Base-by-base conservation (phyloP, 176 grass and related monocot species). In the Carex scoparia region DNA sequence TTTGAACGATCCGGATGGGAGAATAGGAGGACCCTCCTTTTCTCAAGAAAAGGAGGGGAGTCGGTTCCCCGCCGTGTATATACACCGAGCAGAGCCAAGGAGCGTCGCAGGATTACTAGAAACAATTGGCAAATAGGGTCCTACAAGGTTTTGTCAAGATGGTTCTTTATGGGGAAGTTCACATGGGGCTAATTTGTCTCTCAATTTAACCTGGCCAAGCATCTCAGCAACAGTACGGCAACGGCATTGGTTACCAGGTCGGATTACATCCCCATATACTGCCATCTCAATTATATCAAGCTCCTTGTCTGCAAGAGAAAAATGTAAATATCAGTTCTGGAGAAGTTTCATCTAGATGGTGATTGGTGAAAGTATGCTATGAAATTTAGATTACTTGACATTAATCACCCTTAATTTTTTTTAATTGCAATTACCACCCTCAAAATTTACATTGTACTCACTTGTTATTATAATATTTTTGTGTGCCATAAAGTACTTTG, bases 261-360 rank as follows among this genome's bases (percentile, higher is more conserved):
- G 95, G 86, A 93, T 83, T 62, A 97, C 86, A 75, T 97, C 91
- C 28, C 95, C 95, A 10, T 94, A 98, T 60, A 91, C 88, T 9
- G 95, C 95, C 95, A 93, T 98, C 86, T 98, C 95, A 69, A 98
- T 94, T 81, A 94, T 69, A 86, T 98, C 95, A 60, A 98, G 92
- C 77, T 94, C 95, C 82, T 90, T 93, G 51, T 94, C 95, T 97
- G 84, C 14, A 61, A 42, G 15, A 81, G 37, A 63, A 65, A 65
- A 65, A 55, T 56, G 49, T 56, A 56, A n/a, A 77, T 55, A 32
- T 23, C 10, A 77, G 49, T 55, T 77, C 33, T 77, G 42, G 10
- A 76, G 42, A 53, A 69, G 15, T 69, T 42, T 69, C 14, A 13
- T 32, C 42, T 69, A n/a, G 23, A 23, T 63, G n/a, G n/a, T 63